phyloP scores from a whole-genome alignment of 192 early-diverging fungal species.

The Coemansia sp. region DNA sequence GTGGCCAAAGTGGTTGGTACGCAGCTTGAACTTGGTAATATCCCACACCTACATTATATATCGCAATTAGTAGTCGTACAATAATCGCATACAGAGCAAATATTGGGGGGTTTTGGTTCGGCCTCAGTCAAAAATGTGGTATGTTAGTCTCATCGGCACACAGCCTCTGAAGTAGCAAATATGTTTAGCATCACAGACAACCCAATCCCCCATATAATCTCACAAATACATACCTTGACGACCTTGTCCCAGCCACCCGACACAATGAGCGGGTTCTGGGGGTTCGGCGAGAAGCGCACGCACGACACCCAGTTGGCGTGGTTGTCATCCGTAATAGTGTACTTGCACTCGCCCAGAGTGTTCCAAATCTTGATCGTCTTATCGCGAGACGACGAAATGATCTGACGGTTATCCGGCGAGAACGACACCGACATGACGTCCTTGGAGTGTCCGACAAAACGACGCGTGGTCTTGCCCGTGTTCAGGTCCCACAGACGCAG shows the following conservation, averaged over 20 bases:
- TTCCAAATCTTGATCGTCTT: constrained; percentile 99
- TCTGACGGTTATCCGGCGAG: constrained; percentile 99
- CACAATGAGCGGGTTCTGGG: constrained; percentile 95
- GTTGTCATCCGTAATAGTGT: constrained; percentile 93
- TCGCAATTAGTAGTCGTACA: no score
- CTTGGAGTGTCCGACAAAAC: constrained; percentile 95
- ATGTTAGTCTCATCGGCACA: constrained; percentile 63
- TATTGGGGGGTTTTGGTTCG: not conserved
- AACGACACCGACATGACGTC: constrained; percentile 99
- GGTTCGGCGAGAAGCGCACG: constrained; percentile 99
- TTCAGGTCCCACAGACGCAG: constrained; percentile 99
- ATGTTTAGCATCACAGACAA: constrained; percentile 54
- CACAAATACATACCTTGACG: constrained; percentile 82
- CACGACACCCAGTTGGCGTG: constrained; percentile 99
- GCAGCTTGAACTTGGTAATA: constrained; percentile 96
- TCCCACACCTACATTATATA: constrained; percentile 84
- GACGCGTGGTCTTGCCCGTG: constrained; percentile 92
- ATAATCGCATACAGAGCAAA: not conserved
- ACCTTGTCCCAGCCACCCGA: constrained; percentile 99
- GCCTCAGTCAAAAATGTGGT: constrained; percentile 28
- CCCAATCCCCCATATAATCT: constrained; percentile 1
- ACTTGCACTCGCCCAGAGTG: constrained; percentile 99
- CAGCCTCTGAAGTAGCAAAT: constrained; percentile 78
- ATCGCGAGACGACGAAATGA: constrained; percentile 97
- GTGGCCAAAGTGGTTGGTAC: constrained; percentile 99